A percentile compares a stretch with the other conserved stretches of the same genome.
Conservation (phyloP, 2,329 filamentous ascomycete species). For the Corinectria fuckeliana region DNA sequence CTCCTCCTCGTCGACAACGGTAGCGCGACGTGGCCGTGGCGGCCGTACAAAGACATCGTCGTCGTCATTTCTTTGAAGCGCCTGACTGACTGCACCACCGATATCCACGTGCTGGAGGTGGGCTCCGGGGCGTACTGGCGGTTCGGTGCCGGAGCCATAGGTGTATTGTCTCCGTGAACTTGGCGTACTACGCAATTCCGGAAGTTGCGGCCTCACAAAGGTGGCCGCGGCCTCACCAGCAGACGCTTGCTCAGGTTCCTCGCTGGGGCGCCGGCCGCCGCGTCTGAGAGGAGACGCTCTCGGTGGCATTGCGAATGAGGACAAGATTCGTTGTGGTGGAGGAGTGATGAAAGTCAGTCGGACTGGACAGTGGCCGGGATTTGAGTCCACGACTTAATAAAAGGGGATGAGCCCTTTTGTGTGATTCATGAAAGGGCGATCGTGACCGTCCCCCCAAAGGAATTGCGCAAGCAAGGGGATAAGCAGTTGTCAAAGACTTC, state of each 20-base stretch:
- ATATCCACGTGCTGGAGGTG: constrained; percentile 37
- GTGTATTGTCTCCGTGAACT: constrained; percentile 47
- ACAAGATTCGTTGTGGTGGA: background rate
- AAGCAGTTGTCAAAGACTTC: background rate
- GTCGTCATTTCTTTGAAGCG: constrained; percentile 31
- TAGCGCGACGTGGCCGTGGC: constrained; percentile 2
- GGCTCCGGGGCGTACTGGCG: constrained; percentile 34
- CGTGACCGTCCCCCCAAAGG: constrained; percentile 8
- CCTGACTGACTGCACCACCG: constrained; percentile 40
- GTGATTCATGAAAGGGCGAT: constrained; percentile 31
- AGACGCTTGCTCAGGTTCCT: constrained; percentile 26
- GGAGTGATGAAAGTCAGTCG: background rate
- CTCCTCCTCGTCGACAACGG: constrained; percentile 16
- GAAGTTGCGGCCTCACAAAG: constrained; percentile 31
- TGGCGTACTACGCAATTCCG: constrained; percentile 41
- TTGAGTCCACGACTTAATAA: background rate
- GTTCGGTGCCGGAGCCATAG: constrained; percentile 47
- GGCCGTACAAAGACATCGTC: constrained; percentile 28
- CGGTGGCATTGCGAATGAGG: constrained; percentile 32
- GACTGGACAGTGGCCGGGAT: background rate
- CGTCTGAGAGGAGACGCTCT: constrained; percentile 26
- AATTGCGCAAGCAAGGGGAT: constrained; percentile 1
- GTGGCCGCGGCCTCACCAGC: constrained; percentile 13
- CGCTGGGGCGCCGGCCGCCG: constrained; percentile 9
- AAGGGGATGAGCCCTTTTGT: constrained; percentile 22